Conservation (phyloP, 441 rosid genomes). For the Macaranga tanarius region DNA sequence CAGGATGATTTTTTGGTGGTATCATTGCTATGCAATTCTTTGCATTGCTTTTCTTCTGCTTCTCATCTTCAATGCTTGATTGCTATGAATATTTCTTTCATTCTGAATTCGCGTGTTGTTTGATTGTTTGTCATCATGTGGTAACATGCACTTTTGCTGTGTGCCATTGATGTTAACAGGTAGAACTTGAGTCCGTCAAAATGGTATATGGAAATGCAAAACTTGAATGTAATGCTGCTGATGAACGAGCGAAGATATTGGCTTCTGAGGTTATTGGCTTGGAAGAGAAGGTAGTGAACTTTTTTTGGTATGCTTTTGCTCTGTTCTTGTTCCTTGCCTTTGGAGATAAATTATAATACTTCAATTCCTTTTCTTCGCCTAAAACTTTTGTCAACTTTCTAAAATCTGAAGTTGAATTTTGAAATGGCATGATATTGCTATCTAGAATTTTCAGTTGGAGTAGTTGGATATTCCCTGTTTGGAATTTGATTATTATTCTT, state of each 20-base stretch:
- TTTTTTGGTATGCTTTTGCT: slow-evolving; percentile 15
- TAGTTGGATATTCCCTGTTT: not conserved
- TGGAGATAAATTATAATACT: not conserved
- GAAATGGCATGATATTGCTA: not conserved
- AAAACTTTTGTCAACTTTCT: not conserved
- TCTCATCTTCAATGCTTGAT: not conserved
- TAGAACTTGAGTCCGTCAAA: slow-evolving; percentile 75
- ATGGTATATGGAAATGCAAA: slow-evolving; percentile 71
- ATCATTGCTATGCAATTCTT: not conserved
- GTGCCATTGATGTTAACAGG: slow-evolving; percentile 45
- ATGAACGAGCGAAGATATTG: slow-evolving; percentile 85
- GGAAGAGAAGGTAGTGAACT: slow-evolving; percentile 87
- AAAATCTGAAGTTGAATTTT: slow-evolving; percentile 4
- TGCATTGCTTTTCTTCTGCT: not conserved
- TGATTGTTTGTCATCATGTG: slow-evolving; percentile 2
- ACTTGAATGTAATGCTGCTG: slow-evolving; percentile 88
- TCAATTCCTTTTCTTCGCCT: not conserved
- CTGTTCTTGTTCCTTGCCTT: not conserved
- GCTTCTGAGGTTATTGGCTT: slow-evolving; percentile 96
- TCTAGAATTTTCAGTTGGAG: not conserved
- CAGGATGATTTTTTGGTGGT: not conserved
- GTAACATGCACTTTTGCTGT: slow-evolving; percentile 6
- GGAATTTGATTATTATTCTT: not conserved
- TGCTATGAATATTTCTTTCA: not conserved
- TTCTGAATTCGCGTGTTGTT: not conserved